Conservation (phyloP, 768 basidiomycete species). For the Tubosaeta sp. region DNA sequence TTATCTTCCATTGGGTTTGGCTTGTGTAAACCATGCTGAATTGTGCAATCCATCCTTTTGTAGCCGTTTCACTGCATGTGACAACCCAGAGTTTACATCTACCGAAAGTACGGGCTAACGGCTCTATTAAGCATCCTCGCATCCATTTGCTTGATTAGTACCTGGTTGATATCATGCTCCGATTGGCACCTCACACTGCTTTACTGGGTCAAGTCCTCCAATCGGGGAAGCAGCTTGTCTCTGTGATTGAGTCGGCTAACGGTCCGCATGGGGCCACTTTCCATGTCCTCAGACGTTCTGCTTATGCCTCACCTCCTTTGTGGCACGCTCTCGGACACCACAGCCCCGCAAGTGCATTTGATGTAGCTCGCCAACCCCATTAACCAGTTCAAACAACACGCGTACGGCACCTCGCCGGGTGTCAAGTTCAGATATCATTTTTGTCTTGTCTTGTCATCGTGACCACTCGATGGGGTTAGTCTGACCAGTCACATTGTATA, state of each 20-base stretch:
- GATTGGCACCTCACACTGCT: conserved; percentile 8
- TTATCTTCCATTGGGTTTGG: not conserved
- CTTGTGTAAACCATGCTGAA: conserved; percentile 4
- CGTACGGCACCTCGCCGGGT: conserved; percentile 5
- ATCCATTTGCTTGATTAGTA: conserved; percentile 13
- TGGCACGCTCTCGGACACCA: conserved; percentile 29
- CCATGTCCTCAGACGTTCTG: conserved; percentile 15
- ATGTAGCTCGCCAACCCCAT: conserved; percentile 2
- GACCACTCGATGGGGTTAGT: conserved; percentile 7
- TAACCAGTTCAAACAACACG: not conserved
- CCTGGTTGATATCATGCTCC: conserved; percentile 21
- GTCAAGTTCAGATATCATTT: not conserved
- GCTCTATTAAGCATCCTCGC: conserved; percentile 14
- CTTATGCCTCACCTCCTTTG: conserved; percentile 23
- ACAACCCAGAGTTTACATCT: conserved; percentile 8
- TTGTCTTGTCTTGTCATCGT: conserved; percentile 5
- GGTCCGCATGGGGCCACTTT: conserved; percentile 1
- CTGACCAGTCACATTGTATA: not conserved
- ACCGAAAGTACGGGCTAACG: conserved; percentile 4
- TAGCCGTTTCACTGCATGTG: conserved; percentile 14
- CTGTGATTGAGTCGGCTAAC: not conserved
- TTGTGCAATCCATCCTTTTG: conserved; percentile 8
- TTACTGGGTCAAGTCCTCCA: conserved; percentile 2
- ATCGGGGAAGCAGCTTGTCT: not conserved
- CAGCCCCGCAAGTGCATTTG: conserved; percentile 18